Evolutionary conservation across 306 rosid genomes (phyloP), one percentile per base, ranked within the genome.

Genomic region (Quercus wislizeni): DNA sequence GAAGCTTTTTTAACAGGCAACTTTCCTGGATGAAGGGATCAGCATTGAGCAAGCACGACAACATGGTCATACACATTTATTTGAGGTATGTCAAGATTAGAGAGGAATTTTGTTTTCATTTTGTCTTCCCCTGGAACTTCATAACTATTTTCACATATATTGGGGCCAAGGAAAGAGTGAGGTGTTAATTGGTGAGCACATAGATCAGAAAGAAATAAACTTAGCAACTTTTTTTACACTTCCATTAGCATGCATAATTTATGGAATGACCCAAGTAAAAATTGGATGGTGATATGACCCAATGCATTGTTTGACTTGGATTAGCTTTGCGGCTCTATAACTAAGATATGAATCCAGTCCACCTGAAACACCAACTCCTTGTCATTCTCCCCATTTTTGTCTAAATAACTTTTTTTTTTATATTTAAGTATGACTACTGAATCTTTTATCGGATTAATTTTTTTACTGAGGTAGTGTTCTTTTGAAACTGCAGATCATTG

Each of bases 11-110:
- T 49, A 69, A 78, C 83, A 94, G 99, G 97, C 97, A 85, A 92
- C 99, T 80, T 92, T 94, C 82, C 88, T 94, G 57, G 97, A 94
- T 74, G 97, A 92, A n/a, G 88, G 89, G 27, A 82, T 73, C 89
- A 92, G 87, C 89, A 65, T 86, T 69, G 97, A 92, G 55, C 97
- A 94, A 64, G 97, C 99, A 27, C 91, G 91, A 70, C 84, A 89
- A 78, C 99, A 68, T 73, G 99, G 99, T 31, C 99, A 94, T 80
- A 94, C 92, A 71, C 99, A 94, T 89, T 30, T 94, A 80, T 62
- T 75, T 67, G 95, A 94, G 97, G 99, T 89, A 89, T 68, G 52
- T 35, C 9, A 19, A 68, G 72, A 17, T 19, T 33, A 21, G 6
- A 33, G 10, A 35, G 41, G 19, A 49, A 49, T 49, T 49, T 49